Percentiles rank a stretch among this genome's conserved stretches.
Evolutionary conservation across 1,284 basidiomycete species (phyloP).

Genomic region (Puccinia polysora): DNA sequence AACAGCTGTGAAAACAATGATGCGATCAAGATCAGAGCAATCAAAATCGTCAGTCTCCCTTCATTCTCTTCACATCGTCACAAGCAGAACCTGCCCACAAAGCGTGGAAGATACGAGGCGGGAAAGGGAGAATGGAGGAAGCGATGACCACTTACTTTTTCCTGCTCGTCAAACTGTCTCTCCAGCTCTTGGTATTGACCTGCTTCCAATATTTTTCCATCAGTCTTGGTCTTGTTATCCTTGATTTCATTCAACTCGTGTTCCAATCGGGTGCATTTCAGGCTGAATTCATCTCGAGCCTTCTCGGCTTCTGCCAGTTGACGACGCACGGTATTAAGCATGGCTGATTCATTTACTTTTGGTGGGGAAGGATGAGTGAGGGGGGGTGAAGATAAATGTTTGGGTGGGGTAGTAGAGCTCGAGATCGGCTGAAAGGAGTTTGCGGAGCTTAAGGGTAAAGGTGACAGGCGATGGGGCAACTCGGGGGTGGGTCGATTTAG

Average conservation of each 20-base stretch:
- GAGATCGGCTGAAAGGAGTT: background rate
- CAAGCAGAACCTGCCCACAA: background rate
- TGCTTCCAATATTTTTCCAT: constrained; percentile 24
- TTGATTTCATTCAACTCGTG: constrained; percentile 35
- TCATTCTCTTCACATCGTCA: too few species aligned
- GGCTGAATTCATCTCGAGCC: constrained; percentile 6
- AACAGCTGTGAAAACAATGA: constrained; percentile 11
- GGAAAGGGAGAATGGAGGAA: background rate
- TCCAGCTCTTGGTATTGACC: constrained; percentile 35
- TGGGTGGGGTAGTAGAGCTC: background rate
- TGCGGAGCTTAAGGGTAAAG: background rate
- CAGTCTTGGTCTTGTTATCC: background rate
- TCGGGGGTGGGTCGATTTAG: background rate
- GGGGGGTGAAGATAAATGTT: background rate
- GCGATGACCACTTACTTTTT: constrained; percentile 14
- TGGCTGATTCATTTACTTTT: background rate
- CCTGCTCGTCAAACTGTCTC: constrained; percentile 40
- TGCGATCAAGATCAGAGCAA: too few species aligned
- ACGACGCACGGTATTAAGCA: constrained; percentile 11
- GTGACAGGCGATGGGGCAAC: background rate
- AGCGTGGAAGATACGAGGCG: background rate
- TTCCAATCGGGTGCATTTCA: constrained; percentile 14
- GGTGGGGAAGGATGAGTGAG: background rate
- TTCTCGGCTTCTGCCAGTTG: constrained; percentile 24
- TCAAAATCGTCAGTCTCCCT: too few species aligned